These are phyloP conservation scores for Podila clonocystis DNA, from an alignment of 192 early-diverging fungal species.

Conservation along the genomic window DNA sequence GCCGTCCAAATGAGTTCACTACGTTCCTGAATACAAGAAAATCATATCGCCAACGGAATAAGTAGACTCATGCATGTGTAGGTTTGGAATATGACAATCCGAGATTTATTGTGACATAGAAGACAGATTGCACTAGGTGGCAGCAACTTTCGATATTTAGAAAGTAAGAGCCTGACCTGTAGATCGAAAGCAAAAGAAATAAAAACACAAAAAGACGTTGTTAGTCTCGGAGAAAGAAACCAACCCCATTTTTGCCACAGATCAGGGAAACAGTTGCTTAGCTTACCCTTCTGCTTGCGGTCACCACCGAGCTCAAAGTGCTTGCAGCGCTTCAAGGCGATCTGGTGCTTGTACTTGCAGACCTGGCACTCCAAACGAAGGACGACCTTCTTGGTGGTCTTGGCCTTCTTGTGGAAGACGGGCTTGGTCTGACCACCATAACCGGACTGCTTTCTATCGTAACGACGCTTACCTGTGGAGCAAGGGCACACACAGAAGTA, in stretches of 20 bases:
- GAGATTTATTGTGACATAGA: not conserved
- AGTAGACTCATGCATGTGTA: not conserved
- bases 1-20: too few relatives aligned
- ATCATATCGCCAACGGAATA: too few relatives aligned
- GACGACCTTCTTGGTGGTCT: constrained; percentile 99
- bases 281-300: constrained; percentile 3
- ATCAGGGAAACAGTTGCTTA: too few relatives aligned
- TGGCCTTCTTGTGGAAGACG: constrained; percentile 99
- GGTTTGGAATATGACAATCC: not conserved
- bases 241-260: too few relatives aligned
- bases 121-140: constrained; percentile 2
- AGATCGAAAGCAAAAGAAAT: too few relatives aligned
- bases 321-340: constrained; percentile 99
- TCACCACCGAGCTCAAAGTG: constrained; percentile 84
- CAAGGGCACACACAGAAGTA: too few relatives aligned
- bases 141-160: constrained; percentile 6
- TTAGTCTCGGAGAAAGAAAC: too few relatives aligned
- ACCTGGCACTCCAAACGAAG: constrained; percentile 98
- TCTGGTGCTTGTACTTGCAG: constrained; percentile 99
- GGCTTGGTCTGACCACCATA: constrained; percentile 99
- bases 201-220: too few relatives aligned
- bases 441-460: constrained; percentile 99
- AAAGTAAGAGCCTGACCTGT: constrained; percentile 3
- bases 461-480: constrained; percentile 80
- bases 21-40: too few relatives aligned